phyloP scores from a whole-genome alignment of 352 stramenopile genomes.

The Pythium sp. region DNA sequence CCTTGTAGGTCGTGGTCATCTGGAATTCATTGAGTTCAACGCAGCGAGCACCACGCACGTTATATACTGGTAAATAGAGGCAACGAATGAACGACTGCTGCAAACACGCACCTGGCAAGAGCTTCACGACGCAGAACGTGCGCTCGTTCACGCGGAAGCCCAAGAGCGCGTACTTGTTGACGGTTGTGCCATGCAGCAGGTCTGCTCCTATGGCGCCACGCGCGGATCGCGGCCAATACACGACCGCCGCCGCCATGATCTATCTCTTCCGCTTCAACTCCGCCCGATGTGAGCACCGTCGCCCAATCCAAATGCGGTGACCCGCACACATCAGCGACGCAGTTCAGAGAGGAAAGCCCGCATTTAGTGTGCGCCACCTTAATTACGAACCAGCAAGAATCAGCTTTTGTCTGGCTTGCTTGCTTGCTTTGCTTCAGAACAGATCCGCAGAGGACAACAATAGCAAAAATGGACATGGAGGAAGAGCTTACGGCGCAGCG shows the following conservation, averaged over 20 bases:
- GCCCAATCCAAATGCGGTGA: conserved; percentile 11
- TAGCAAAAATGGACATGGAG: conserved; percentile 42
- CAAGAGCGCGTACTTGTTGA: neutral
- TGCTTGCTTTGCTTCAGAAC: neutral
- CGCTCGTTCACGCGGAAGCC: conserved; percentile 21
- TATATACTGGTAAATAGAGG: neutral
- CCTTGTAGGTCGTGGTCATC: neutral
- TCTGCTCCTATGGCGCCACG: neutral
- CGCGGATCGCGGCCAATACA: conserved; percentile 45
- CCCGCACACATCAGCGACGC: conserved; percentile 8
- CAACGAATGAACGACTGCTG: neutral
- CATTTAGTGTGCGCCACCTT: neutral
- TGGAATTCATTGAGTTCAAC: neutral
- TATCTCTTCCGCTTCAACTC: neutral
- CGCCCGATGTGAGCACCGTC: neutral
- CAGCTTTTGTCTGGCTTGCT: neutral
- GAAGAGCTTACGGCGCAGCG: conserved; percentile 73
- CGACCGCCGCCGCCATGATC: conserved; percentile 18
- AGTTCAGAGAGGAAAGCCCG: neutral
- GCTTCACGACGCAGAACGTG: conserved; percentile 33
- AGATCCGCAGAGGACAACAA: neutral
- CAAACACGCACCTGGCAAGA: conserved; percentile 12
- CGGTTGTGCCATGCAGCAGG: neutral
- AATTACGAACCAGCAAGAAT: neutral
- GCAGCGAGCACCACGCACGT: neutral